phyloP scores from a whole-genome alignment of 768 basidiomycete species.

The Lepiota venenata region DNA sequence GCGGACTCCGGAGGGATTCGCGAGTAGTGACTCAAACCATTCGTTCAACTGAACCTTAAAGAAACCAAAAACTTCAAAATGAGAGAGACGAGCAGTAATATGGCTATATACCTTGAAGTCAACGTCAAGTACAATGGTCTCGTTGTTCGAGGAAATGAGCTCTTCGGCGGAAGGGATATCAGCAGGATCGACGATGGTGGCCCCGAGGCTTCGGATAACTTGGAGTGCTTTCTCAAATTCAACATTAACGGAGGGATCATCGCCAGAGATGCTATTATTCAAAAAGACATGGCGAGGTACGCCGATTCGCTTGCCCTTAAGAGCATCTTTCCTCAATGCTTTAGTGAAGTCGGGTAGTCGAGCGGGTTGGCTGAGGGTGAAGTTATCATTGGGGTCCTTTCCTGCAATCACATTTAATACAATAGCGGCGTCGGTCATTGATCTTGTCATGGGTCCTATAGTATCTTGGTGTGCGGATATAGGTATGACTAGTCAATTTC shows the following conservation, averaged over 20 bases:
- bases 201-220: slow-evolving; percentile 37
- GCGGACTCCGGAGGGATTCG: slow-evolving; percentile 55
- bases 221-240: slow-evolving; percentile 38
- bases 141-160: slow-evolving; percentile 44
- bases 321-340: slow-evolving; percentile 44
- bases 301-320: slow-evolving; percentile 51
- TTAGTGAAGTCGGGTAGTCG: slow-evolving; percentile 52
- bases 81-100: neutral
- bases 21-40: slow-evolving; percentile 42
- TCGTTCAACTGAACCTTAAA: slow-evolving; percentile 48
- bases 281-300: slow-evolving; percentile 43
- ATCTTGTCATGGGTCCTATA: slow-evolving; percentile 53
- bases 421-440: slow-evolving; percentile 50
- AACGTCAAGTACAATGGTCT: slow-evolving; percentile 47
- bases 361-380: slow-evolving; percentile 48
- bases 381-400: slow-evolving; percentile 50
- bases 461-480: slow-evolving; percentile 57
- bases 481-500: slow-evolving; percentile 41
- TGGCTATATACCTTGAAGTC: slow-evolving; percentile 52
- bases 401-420: slow-evolving; percentile 57
- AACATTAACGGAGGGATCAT: slow-evolving; percentile 30
- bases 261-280: slow-evolving; percentile 28
- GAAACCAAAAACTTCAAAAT: neutral
- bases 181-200: slow-evolving; percentile 58
- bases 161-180: slow-evolving; percentile 56